Evolutionary conservation across 352 stramenopile genomes (phyloP), one percentile per base, ranked within the genome.

Genomic region (Globisporangium acanthophoron): DNA sequence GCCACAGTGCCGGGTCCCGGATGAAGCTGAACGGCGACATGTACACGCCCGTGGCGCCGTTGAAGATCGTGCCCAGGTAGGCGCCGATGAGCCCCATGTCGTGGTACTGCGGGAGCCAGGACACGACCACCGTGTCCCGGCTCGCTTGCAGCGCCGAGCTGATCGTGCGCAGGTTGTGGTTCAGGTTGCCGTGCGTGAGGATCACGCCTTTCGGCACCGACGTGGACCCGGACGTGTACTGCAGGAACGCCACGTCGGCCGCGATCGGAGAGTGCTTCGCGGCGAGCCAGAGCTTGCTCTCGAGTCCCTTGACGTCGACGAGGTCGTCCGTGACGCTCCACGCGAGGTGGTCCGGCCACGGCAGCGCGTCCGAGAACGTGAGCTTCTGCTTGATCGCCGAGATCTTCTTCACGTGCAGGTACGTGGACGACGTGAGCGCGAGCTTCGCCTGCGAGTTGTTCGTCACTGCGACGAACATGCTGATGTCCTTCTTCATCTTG

Each of bases 81-180:
- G 90, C 96, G 52, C 97, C 97, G 62, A 99, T 99, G 21, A 99
- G 87, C 7, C 97, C 98, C 97, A 99, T 99, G 74, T 99, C 98
- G 71, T 99, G 98, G 73, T 99, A 99, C 77, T 99, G 96, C 7
- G 97, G 97, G 12, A 99, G 77, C 97, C 97, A 99, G 21, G 90
- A 98, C 5, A 98, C 96, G 16, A 98, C 94, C 5, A 98, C 79
- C 0, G 96, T 99, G 46, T 97, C 82, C 27, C 83, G 67, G 27
- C 66, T 79, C 9, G 95, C 96, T 51, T 91, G 75, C 27, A 99
- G 67, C 45, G 96, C 96, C 18, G 73, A 87, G n/a, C 93, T 96
- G 61, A 99, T 99, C 16, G 92, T 94, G 33, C 76, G 78, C 18
- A 99, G 71, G 67, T 99, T 99, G 81, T 99, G 94, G 35, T 91